phyloP scores from a whole-genome alignment of 306 rosid genomes.

The Dryas drummondii region DNA sequence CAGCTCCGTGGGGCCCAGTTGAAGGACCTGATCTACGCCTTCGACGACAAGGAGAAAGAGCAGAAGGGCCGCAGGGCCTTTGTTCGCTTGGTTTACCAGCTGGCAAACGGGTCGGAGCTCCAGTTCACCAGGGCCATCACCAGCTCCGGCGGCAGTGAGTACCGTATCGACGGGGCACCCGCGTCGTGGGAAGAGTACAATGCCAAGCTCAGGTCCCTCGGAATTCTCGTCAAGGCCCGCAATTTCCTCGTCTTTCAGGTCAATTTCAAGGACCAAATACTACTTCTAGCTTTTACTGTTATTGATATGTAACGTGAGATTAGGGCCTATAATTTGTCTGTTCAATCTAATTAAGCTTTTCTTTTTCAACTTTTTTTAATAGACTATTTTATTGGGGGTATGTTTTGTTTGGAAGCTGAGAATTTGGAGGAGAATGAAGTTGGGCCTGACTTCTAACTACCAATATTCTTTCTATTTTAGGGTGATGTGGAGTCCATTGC shows the following conservation, averaged over 20 bases:
- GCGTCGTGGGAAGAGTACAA: slow-evolving; percentile 81
- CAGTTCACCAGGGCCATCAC: slow-evolving; percentile 79
- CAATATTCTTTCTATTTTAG: slow-evolving; percentile 38
- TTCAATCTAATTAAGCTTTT: neutral
- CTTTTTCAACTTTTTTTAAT: too few species aligned
- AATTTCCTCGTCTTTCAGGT: slow-evolving; percentile 99
- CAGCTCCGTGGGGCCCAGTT: slow-evolving; percentile 97
- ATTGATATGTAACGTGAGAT: neutral
- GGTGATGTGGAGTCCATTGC: slow-evolving; percentile 99
- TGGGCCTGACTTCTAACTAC: slow-evolving; percentile 9
- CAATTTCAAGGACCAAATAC: neutral
- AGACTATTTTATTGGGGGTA: neutral
- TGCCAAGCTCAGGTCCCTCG: slow-evolving; percentile 65
- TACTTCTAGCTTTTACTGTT: neutral
- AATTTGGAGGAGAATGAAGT: neutral
- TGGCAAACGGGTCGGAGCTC: slow-evolving; percentile 68
- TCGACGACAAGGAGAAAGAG: slow-evolving; percentile 83
- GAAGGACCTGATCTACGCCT: slow-evolving; percentile 90
- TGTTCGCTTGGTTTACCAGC: slow-evolving; percentile 78
- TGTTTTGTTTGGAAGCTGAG: neutral
- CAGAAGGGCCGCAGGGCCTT: slow-evolving; percentile 86
- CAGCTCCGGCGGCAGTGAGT: slow-evolving; percentile 80
- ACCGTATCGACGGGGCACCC: slow-evolving; percentile 62
- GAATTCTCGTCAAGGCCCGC: slow-evolving; percentile 96
- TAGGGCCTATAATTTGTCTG: neutral